Evolutionary conservation across 78 protist species (phyloP).

Genomic region (Dictyostelium brefeldianum): DNA sequence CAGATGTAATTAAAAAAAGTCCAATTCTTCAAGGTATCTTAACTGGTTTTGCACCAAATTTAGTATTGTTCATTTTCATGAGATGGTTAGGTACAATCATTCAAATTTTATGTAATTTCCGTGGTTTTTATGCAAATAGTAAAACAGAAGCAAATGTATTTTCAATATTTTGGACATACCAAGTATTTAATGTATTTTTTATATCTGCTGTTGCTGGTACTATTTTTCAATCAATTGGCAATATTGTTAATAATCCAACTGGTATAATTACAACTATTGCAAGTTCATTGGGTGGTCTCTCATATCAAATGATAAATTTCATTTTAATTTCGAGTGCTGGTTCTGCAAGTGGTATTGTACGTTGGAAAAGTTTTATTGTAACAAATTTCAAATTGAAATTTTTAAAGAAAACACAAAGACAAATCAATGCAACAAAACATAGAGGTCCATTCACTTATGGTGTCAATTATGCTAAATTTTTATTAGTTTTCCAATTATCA

Average conservation of each 20-base stretch:
- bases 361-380: constrained; percentile 25
- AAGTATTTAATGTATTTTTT: constrained; percentile 79
- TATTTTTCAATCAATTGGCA: constrained; percentile 74
- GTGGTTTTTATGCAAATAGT: constrained; percentile 43
- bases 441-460: constrained; percentile 26
- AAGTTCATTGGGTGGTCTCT: constrained; percentile 49
- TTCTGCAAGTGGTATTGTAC: background rate
- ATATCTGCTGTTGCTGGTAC: constrained; percentile 84
- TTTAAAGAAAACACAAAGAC: constrained; percentile 35
- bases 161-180: constrained; percentile 59
- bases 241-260: constrained; percentile 44
- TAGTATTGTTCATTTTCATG: constrained; percentile 76
- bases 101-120: background rate
- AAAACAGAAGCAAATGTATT: constrained; percentile 39
- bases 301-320: constrained; percentile 78
- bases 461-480: constrained; percentile 31
- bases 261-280: constrained; percentile 39
- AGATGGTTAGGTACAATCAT: constrained; percentile 49
- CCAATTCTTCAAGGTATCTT: constrained; percentile 53
- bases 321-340: constrained; percentile 58
- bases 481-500: constrained; percentile 33
- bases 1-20: constrained; percentile 34
- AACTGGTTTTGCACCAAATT: constrained; percentile 74
- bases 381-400: constrained; percentile 5
- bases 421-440: constrained; percentile 14